A percentile compares a stretch with the other conserved stretches of the same genome.
Conservation (phyloP, 2,329 filamentous ascomycete species). For the Neonectria coccinea region DNA sequence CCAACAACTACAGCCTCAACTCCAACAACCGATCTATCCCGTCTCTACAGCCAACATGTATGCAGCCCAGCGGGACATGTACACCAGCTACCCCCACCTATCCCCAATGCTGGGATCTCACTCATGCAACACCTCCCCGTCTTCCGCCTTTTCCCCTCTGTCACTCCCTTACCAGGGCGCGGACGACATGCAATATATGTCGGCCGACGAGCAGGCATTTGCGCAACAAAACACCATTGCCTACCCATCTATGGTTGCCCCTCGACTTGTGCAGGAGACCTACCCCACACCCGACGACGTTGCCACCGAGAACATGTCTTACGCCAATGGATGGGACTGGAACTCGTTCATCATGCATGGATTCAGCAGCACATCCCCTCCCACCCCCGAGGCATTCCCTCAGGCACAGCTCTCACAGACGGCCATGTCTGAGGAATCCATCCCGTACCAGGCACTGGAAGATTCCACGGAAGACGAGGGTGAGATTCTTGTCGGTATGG, state of each 20-base stretch:
- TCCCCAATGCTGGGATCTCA: conserved; percentile 66
- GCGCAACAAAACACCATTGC: conserved; percentile 47
- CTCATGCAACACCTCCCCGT: conserved; percentile 69
- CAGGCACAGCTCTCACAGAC: conserved; percentile 62
- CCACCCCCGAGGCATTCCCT: conserved; percentile 70
- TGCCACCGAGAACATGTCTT: conserved; percentile 25
- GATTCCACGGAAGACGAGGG: conserved; percentile 67
- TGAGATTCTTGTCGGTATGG: conserved; percentile 84
- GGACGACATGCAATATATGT: conserved; percentile 55
- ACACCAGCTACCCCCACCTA: conserved; percentile 56
- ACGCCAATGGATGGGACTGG: conserved; percentile 53
- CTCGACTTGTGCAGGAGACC: conserved; percentile 44
- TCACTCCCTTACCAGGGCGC: conserved; percentile 59
- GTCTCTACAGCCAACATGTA: conserved; percentile 53
- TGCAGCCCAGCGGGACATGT: conserved; percentile 57
- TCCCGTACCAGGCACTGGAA: conserved; percentile 62
- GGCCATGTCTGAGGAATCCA: conserved; percentile 61
- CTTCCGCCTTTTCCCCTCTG: conserved; percentile 65
- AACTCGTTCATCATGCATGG: conserved; percentile 59
- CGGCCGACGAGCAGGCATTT: conserved; percentile 54
- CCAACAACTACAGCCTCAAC: conserved; percentile 52
- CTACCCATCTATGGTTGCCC: conserved; percentile 42
- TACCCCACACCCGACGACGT: conserved; percentile 45
- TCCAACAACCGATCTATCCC: conserved; percentile 54
- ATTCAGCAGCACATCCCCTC: conserved; percentile 64